Evolutionary conservation across 2,329 filamentous ascomycete genomes (phyloP).

Genomic region (Thielaviopsis populi): DNA sequence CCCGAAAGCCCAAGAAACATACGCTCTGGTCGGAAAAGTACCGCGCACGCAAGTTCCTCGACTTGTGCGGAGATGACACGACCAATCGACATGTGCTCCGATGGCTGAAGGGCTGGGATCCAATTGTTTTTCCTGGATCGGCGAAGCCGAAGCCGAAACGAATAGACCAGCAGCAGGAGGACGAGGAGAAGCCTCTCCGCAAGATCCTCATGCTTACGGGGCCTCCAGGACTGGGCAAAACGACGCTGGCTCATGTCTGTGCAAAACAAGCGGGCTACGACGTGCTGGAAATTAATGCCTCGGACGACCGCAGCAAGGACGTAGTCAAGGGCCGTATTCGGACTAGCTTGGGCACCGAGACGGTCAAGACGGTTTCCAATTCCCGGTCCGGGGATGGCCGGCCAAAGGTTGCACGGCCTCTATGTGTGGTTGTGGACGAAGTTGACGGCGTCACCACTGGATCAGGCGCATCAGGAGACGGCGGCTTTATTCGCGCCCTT

Average conservation of each 20-base stretch:
- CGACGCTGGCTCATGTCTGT: slow-evolving; percentile 89
- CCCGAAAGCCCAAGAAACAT: slow-evolving; percentile 33
- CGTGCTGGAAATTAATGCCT: slow-evolving; percentile 93
- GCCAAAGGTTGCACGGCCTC: slow-evolving; percentile 55
- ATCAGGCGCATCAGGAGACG: slow-evolving; percentile 62
- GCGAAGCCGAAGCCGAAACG: slow-evolving; percentile 40
- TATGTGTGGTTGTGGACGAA: slow-evolving; percentile 91
- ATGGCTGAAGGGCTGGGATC: slow-evolving; percentile 92
- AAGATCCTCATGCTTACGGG: slow-evolving; percentile 87
- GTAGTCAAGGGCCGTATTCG: slow-evolving; percentile 85
- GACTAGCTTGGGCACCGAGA: slow-evolving; percentile 87
- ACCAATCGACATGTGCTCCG: slow-evolving; percentile 81
- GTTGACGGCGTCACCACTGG: slow-evolving; percentile 87
- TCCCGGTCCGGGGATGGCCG: neutral
- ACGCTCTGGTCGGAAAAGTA: slow-evolving; percentile 97
- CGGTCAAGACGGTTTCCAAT: slow-evolving; percentile 62
- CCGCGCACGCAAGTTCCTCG: slow-evolving; percentile 76
- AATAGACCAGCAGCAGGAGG: slow-evolving; percentile 30
- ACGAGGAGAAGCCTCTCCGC: slow-evolving; percentile 53
- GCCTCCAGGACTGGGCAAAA: slow-evolving; percentile 87
- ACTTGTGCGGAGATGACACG: slow-evolving; percentile 84
- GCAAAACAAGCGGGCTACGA: slow-evolving; percentile 92
- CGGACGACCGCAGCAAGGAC: slow-evolving; percentile 77
- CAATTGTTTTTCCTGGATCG: slow-evolving; percentile 73
- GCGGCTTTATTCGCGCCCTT: slow-evolving; percentile 86